phyloP scores from a whole-genome alignment of 1,284 basidiomycete genomes.

The Papiliotrema fonsecae region DNA sequence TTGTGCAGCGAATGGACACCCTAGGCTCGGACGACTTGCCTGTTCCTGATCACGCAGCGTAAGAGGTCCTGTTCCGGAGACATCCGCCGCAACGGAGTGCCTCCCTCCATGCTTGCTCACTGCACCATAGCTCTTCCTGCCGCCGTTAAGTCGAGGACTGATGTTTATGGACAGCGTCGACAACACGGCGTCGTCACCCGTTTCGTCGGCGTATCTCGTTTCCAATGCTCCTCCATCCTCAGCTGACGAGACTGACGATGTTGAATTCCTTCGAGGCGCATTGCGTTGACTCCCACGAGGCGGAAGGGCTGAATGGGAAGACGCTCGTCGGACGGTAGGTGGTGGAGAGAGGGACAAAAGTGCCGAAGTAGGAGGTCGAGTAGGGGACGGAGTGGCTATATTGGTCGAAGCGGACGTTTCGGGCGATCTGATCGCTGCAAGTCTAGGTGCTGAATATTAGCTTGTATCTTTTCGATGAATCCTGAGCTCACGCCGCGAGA shows the following conservation, averaged over 20 bases:
- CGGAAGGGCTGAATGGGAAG: conserved; percentile 25
- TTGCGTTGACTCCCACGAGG: conserved; percentile 15
- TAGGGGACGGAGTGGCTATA: conserved; percentile 21
- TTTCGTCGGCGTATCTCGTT: conserved; percentile 18
- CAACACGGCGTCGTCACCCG: conserved; percentile 27
- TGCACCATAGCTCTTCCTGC: conserved; percentile 15
- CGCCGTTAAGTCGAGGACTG: conserved; percentile 15
- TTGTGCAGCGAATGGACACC: neutral
- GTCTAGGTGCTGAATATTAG: conserved; percentile 8
- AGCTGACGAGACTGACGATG: conserved; percentile 16
- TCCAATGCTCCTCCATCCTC: conserved; percentile 19
- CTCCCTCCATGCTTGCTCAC: conserved; percentile 38
- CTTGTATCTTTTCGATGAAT: neutral
- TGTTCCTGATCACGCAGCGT: conserved; percentile 92
- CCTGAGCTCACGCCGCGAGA: conserved; percentile 7
- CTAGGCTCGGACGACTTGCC: conserved; percentile 51
- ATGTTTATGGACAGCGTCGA: conserved; percentile 22
- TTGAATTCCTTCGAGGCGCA: conserved; percentile 24
- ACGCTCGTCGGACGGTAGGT: conserved; percentile 28
- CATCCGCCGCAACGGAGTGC: conserved; percentile 40
- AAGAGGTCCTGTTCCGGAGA: conserved; percentile 44
- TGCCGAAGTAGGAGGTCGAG: conserved; percentile 19
- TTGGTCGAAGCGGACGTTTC: conserved; percentile 21
- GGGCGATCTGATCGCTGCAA: conserved; percentile 16
- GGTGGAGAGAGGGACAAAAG: conserved; percentile 34